Conservation (phyloP, 192 early-diverging fungal genomes). For the Paraglomus occultum region DNA sequence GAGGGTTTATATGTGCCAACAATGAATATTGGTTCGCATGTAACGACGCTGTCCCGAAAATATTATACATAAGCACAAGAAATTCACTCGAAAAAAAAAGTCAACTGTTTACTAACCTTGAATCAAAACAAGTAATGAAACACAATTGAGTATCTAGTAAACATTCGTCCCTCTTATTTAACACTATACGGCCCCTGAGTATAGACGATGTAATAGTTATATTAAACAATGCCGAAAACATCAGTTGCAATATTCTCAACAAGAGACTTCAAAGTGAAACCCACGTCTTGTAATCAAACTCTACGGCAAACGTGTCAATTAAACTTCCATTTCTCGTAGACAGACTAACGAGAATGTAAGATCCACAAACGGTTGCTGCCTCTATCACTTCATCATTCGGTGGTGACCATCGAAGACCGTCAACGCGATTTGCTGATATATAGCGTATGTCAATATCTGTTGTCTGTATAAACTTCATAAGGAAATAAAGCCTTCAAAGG, state of each 20-base stretch:
- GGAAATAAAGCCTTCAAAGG: too few species aligned
- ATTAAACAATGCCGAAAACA: background rate
- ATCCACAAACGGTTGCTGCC: constrained; percentile 4
- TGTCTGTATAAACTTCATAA: too few species aligned
- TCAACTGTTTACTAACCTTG: constrained; percentile 2
- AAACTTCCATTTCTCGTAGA: constrained; percentile 10
- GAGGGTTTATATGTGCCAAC: constrained; percentile 15
- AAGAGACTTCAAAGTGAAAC: background rate
- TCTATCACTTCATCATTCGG: constrained; percentile 7
- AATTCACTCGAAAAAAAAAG: too few species aligned
- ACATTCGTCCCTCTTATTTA: background rate
- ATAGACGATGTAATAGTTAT: too few species aligned
- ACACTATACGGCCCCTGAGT: background rate
- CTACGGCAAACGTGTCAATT: background rate
- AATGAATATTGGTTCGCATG: background rate
- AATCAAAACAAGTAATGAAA: background rate
- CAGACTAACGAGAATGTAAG: background rate
- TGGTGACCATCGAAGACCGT: background rate
- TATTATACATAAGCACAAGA: too few species aligned
- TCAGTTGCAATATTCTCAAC: background rate
- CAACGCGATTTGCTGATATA: background rate
- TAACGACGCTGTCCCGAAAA: too few species aligned
- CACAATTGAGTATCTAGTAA: constrained; percentile 4
- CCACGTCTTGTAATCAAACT: background rate
- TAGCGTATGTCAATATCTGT: too few species aligned